Evolutionary conservation across 2,329 filamentous ascomycete species (phyloP).

Genomic region (Penicillium sp.): DNA sequence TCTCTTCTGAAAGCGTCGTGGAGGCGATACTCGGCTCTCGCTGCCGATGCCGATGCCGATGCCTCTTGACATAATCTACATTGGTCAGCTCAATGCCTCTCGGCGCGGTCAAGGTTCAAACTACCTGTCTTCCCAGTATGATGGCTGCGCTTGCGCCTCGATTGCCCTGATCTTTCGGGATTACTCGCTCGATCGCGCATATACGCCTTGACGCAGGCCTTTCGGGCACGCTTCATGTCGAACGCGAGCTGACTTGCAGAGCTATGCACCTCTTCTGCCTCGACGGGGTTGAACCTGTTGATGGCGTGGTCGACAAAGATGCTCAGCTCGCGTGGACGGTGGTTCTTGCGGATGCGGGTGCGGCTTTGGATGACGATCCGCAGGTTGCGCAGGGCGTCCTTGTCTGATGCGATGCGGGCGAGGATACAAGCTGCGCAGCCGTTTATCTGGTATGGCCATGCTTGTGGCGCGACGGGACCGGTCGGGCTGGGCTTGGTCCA

Average conservation of each 20-base stretch:
- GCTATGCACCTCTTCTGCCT: conserved; percentile 11
- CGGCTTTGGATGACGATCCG: conserved; percentile 34
- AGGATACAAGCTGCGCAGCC: conserved; percentile 44
- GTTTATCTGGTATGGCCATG: conserved; percentile 33
- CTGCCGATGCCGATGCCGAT: too few relatives aligned
- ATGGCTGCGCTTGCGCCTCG: neutral
- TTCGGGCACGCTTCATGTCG: conserved; percentile 25
- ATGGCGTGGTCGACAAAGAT: conserved; percentile 36
- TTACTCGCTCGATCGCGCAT: conserved; percentile 1
- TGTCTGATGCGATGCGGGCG: conserved; percentile 31
- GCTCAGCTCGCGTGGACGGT: conserved; percentile 29
- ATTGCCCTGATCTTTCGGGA: neutral
- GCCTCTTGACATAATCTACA: neutral
- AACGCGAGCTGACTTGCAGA: conserved; percentile 21
- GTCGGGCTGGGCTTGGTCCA: conserved; percentile 29
- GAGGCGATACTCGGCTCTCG: neutral
- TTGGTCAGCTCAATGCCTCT: neutral
- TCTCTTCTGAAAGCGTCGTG: neutral
- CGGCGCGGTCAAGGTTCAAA: neutral
- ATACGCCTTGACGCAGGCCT: conserved; percentile 18
- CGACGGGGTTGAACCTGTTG: conserved; percentile 10
- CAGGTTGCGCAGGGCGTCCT: conserved; percentile 32
- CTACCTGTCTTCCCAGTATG: neutral
- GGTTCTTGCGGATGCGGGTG: conserved; percentile 27
- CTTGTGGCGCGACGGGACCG: neutral